These are phyloP conservation scores for Rhodosporidiobolus sp. DNA, from an alignment of 768 basidiomycete genomes.

Conservation along the genomic window DNA sequence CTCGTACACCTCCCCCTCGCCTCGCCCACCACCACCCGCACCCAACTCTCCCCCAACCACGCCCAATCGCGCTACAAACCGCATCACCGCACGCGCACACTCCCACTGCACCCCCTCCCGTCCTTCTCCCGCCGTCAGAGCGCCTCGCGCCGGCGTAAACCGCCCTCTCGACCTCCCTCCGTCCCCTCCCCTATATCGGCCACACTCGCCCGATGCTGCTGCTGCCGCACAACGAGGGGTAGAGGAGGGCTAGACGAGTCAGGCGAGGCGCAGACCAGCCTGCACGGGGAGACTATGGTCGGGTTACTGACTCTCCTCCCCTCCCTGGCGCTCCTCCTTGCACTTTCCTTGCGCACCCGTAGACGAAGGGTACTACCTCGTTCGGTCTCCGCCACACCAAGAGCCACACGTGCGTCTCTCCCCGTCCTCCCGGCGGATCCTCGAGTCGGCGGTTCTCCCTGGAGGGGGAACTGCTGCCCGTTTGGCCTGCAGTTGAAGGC, in stretches of 20 bases:
- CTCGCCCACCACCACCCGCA: neutral
- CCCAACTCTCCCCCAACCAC: neutral
- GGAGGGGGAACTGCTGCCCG: too few relatives aligned
- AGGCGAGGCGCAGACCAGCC: neutral
- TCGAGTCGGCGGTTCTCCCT: neutral
- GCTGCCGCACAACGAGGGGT: neutral
- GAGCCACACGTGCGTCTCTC: conserved; percentile 33
- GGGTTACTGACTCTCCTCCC: neutral
- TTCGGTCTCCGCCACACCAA: conserved; percentile 48
- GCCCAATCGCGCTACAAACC: neutral
- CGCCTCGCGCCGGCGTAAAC: too few relatives aligned
- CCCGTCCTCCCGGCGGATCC: neutral
- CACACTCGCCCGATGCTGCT: neutral
- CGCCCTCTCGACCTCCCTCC: neutral
- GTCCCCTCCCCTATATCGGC: neutral
- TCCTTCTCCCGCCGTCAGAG: too few relatives aligned
- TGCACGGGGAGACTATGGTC: neutral
- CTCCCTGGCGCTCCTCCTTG: neutral
- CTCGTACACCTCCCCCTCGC: neutral
- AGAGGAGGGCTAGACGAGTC: too few relatives aligned
- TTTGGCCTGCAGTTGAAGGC: neutral
- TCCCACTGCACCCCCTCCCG: too few relatives aligned
- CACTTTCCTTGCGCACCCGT: neutral
- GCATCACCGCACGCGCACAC: too few relatives aligned
- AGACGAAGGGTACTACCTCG: conserved; percentile 44